phyloP scores from a whole-genome alignment of 768 basidiomycete genomes.

The Infundibulicybe gibba region DNA sequence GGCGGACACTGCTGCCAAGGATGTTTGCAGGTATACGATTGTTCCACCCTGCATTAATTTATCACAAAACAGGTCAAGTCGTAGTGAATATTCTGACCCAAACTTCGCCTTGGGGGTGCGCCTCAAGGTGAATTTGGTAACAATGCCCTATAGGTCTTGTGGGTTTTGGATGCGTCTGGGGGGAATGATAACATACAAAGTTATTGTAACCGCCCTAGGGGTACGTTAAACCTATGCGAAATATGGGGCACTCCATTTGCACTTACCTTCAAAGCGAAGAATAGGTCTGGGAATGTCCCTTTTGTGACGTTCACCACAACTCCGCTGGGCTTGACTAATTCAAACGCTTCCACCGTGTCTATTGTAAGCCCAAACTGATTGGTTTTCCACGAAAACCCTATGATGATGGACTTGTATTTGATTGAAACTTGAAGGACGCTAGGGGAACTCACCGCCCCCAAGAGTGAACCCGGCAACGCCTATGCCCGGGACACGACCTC shows the following conservation, averaged over 20 bases:
- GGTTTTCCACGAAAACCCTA: not conserved
- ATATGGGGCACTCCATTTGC: not conserved
- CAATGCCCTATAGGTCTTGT: not conserved
- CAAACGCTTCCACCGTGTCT: not conserved
- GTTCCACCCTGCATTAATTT: slow-evolving; percentile 25
- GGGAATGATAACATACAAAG: not conserved
- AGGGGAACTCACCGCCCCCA: not conserved
- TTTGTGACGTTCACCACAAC: not conserved
- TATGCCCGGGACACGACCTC: slow-evolving; percentile 40
- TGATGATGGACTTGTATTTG: too few species aligned
- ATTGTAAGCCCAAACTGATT: not conserved
- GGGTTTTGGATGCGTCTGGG: too few species aligned
- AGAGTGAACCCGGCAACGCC: slow-evolving; percentile 18
- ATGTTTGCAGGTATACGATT: slow-evolving; percentile 16
- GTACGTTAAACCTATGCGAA: not conserved
- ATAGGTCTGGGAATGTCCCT: not conserved
- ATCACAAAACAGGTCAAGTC: too few species aligned
- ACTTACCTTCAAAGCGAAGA: not conserved
- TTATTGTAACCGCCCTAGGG: not conserved
- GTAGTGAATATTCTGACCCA: not conserved
- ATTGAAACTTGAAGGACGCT: not conserved
- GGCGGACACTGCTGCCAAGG: slow-evolving; percentile 15
- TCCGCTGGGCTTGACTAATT: not conserved
- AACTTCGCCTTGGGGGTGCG: not conserved
- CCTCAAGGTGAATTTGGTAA: not conserved